Evolutionary conservation across 192 early-diverging fungal species (phyloP).

Genomic region (Linnemannia hyalina): DNA sequence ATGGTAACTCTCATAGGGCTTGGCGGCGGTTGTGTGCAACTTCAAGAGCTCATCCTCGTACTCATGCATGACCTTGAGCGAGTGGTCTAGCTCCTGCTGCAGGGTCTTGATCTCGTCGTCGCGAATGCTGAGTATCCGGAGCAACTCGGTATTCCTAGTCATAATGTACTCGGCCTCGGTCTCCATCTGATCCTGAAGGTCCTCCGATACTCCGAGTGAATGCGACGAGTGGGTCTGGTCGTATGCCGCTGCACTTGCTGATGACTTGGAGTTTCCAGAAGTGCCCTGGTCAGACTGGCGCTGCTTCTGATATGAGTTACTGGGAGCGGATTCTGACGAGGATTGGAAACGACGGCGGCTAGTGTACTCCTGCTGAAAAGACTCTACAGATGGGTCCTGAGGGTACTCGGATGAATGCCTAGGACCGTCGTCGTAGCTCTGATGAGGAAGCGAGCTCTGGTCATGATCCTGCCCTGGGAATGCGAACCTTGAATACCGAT

Average conservation of each 20-base stretch:
- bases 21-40: constrained; percentile 30
- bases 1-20: constrained; percentile 33
- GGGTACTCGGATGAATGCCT: neutral
- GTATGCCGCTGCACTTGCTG: neutral
- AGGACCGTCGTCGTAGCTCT: constrained; percentile 25
- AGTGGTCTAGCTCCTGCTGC: constrained; percentile 27
- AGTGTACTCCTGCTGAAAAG: constrained; percentile 10
- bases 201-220: constrained; percentile 12
- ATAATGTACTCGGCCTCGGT: constrained; percentile 36
- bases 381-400: neutral
- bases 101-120: constrained; percentile 29
- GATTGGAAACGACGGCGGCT: constrained; percentile 8
- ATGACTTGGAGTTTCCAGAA: neutral
- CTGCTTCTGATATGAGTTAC: neutral
- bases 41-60: constrained; percentile 32
- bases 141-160: constrained; percentile 23
- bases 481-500: constrained; percentile 20
- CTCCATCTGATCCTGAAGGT: constrained; percentile 25
- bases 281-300: neutral
- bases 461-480: constrained; percentile 29
- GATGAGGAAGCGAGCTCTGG: constrained; percentile 21
- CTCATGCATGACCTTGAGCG: constrained; percentile 30
- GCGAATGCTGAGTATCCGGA: constrained; percentile 25
- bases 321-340: constrained; percentile 2
- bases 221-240: constrained; percentile 3